Evolutionary conservation across 78 protist genomes (phyloP).

Genomic region (Pigoraptor vietnamica): DNA sequence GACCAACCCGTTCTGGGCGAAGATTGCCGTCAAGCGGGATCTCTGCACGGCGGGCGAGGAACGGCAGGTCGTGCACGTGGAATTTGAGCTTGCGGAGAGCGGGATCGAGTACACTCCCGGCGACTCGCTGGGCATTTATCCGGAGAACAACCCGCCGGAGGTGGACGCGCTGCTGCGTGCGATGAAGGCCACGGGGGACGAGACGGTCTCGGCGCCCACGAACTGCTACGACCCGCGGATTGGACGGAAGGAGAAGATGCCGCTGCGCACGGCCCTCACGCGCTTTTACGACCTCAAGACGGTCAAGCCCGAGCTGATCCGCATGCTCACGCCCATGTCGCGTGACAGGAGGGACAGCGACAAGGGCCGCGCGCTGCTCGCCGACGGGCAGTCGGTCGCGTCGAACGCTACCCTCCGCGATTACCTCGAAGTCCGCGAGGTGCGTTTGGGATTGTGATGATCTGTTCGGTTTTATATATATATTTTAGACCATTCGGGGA

Average conservation of each 20-base stretch:
- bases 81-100: constrained; percentile 11
- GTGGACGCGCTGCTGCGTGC: constrained; percentile 31
- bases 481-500: too few species aligned
- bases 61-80: constrained; percentile 18
- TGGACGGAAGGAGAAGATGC: neutral
- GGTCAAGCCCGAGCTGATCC: neutral
- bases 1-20: constrained; percentile 53
- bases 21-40: constrained; percentile 54
- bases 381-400: neutral
- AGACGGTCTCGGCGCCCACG: neutral
- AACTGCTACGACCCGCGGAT: neutral
- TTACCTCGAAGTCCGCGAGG: neutral
- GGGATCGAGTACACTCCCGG: constrained; percentile 51
- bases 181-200: constrained; percentile 13
- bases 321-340: neutral
- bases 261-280: neutral
- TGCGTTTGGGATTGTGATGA: neutral
- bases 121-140: constrained; percentile 74
- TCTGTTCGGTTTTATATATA: too few species aligned
- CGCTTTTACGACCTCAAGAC: neutral
- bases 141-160: constrained; percentile 46
- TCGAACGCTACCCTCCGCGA: neutral
- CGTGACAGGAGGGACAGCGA: neutral
- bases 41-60: constrained; percentile 18
- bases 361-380: neutral